Conservation (phyloP, 1,284 basidiomycete species). For the Paramarasmius palmivorus region DNA sequence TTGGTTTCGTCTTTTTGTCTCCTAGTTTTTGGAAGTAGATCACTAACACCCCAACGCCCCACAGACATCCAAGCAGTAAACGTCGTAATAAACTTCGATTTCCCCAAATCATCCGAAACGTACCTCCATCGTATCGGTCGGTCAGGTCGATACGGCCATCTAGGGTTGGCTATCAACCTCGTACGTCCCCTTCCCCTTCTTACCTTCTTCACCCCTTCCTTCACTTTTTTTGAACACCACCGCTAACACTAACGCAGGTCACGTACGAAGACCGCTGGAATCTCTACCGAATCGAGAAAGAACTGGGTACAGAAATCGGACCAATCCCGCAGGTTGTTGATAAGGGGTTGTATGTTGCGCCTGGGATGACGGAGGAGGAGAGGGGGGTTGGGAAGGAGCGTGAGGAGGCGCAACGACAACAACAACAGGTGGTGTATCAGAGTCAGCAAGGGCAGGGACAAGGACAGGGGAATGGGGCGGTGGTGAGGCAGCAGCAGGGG, state of each 20-base stretch:
- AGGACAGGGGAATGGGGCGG: slow-evolving; percentile 22
- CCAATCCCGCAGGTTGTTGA: slow-evolving; percentile 94
- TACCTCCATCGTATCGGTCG: slow-evolving; percentile 98
- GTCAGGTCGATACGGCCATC: slow-evolving; percentile 95
- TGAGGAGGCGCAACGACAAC: slow-evolving; percentile 9
- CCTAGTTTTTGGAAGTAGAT: not conserved
- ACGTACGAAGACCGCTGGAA: slow-evolving; percentile 98
- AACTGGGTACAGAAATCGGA: slow-evolving; percentile 97
- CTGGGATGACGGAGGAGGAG: slow-evolving; percentile 52
- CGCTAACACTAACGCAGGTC: too few species aligned
- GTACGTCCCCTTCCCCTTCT: too few species aligned
- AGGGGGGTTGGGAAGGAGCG: slow-evolving; percentile 33
- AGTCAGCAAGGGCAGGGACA: slow-evolving; percentile 21
- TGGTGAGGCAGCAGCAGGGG: slow-evolving; percentile 14
- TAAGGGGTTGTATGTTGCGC: slow-evolving; percentile 90
- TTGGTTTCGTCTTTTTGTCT: too few species aligned
- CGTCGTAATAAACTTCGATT: slow-evolving; percentile 99
- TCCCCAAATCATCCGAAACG: slow-evolving; percentile 98
- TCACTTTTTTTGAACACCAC: too few species aligned
- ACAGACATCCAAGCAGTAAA: slow-evolving; percentile 97
- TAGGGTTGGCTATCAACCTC: slow-evolving; percentile 96
- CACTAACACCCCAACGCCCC: not conserved
- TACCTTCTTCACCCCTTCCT: too few species aligned
- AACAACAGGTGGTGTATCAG: slow-evolving; percentile 12
- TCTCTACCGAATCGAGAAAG: slow-evolving; percentile 96